Base-by-base conservation (phyloP, 306 rosid genomes). In the Malus asiatica region DNA sequence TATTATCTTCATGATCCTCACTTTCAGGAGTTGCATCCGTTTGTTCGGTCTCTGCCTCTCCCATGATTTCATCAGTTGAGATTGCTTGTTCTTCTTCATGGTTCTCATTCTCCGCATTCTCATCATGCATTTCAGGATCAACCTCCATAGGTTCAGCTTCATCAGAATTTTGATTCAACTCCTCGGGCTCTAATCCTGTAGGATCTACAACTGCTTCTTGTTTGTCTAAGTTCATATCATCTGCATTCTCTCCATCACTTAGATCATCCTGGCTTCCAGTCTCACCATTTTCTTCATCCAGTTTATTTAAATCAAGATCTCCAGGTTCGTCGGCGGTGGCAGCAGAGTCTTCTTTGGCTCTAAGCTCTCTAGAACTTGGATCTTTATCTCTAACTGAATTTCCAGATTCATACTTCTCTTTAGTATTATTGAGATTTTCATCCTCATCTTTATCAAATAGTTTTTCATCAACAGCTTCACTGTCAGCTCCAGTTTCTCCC, bases 401-500 rank as follows among this genome's bases (percentile, higher is more conserved):
- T 69, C 97, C 97, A 55, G 92, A 75, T 84, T 89, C 92, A 86
- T 80, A 82, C 77, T 92, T 90, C 61, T 90, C 96, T 40, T 58
- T 79, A 57, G 75, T 30, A 59, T 84, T 68, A 62, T 88, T 29
- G 1, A 81, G 96, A 66, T 74, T 77, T 79, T 90, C 97, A 78
- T 89, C 95, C 64, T 86, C 96, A 42, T 88, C 86, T 84, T 92
- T 81, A 81, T 92, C 83, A 86, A 90, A 87, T 64, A 80, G 74
- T 88, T 89, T 95, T 82, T 95, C 93, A 35, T 85, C 88, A 87
- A 89, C 84, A 45, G 70, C 86, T 73, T 89, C 95, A 79, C 91
- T 23, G 48, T 89, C 75, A 63, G 74, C 85, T 76, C 97, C 97
- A 22, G 97, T 85, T 77, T 90, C 79, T 57, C 98, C 98, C 85